Evolutionary conservation across 2,329 filamentous ascomycete genomes (phyloP).

Genomic region (Metarhizium brunneum): DNA sequence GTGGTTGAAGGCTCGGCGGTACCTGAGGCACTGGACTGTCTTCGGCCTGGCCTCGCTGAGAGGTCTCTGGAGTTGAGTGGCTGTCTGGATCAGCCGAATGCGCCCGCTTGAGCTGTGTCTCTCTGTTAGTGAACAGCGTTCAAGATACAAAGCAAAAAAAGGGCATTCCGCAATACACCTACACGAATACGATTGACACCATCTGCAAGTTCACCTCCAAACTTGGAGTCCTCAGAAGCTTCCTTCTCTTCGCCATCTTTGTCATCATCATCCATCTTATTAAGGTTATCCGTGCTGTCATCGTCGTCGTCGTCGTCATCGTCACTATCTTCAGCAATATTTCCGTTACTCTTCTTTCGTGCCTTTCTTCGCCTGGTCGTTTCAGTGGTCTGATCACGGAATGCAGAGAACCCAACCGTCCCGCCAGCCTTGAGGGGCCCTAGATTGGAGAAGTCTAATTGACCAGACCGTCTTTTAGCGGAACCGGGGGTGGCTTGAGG

Average conservation of each 20-base stretch:
- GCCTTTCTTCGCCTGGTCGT: constrained; percentile 45
- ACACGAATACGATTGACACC: constrained; percentile 77
- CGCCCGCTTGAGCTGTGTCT: constrained; percentile 63
- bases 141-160: neutral
- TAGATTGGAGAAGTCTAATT: constrained; percentile 77
- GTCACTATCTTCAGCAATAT: constrained; percentile 64
- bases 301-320: constrained; percentile 61
- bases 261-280: constrained; percentile 58
- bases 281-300: constrained; percentile 35
- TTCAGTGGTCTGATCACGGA: constrained; percentile 61
- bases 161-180: constrained; percentile 20
- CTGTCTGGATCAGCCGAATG: constrained; percentile 64
- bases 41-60: constrained; percentile 32
- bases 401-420: constrained; percentile 81
- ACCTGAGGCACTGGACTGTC: constrained; percentile 25
- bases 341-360: constrained; percentile 55
- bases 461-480: constrained; percentile 70
- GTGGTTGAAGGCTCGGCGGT: constrained; percentile 3
- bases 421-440: constrained; percentile 79
- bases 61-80: constrained; percentile 23
- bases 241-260: constrained; percentile 51
- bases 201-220: constrained; percentile 67
- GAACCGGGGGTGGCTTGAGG: constrained; percentile 51
- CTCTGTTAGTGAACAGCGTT: constrained; percentile 7
- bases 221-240: constrained; percentile 61